Conservation (phyloP, 306 rosid species). For the Phaseolus lunatus region DNA sequence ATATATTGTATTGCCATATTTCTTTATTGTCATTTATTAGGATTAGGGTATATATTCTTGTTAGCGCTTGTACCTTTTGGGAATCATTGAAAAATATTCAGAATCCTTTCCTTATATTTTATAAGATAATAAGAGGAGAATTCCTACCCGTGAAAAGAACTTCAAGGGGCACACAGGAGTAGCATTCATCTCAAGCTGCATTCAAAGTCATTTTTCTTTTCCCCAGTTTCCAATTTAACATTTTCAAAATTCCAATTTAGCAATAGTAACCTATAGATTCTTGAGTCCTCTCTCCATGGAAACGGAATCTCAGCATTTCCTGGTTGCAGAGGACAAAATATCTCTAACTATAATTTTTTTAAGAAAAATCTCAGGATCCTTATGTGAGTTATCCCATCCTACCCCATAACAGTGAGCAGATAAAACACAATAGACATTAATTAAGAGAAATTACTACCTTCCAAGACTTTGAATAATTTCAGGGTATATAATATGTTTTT, state of each 20-base stretch:
- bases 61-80: not conserved
- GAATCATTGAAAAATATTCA: not conserved
- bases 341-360: not conserved
- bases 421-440: conserved; percentile 22
- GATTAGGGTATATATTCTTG: not conserved
- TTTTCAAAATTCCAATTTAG: conserved; percentile 18
- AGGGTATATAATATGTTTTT: conserved; percentile 81
- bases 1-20: not conserved
- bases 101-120: not conserved
- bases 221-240: conserved; percentile 15
- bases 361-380: not conserved
- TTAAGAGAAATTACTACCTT: conserved; percentile 68
- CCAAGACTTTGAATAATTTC: conserved; percentile 92
- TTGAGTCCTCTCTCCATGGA: conserved; percentile 15
- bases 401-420: conserved; percentile 12
- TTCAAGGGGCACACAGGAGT: not conserved
- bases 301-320: conserved; percentile 17
- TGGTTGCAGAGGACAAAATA: not conserved
- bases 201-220: conserved; percentile 13
- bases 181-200: conserved; percentile 21
- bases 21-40: not conserved
- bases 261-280: conserved; percentile 16
- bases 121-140: not conserved
- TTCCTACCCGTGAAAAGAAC: not conserved
- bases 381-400: conserved; percentile 18